Evolutionary conservation across 345 rosid species (phyloP), one percentile per base, ranked within the genome.

Genomic region (Pseudoturritis turrita): DNA sequence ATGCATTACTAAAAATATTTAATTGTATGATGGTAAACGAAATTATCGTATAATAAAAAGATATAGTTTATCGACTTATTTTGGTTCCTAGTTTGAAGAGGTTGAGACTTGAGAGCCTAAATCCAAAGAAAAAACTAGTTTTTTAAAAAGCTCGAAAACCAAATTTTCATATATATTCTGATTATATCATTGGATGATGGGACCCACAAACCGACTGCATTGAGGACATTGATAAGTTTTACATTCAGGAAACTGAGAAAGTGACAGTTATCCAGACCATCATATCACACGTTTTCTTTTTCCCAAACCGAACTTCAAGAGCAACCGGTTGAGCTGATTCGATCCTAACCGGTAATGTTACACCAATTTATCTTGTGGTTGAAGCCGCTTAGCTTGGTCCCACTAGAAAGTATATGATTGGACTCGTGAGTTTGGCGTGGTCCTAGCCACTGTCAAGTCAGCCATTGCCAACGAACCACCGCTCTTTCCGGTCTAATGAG

Each of bases 401-500:
- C 75, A 63, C 67, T 18, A 15, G 6, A 43, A 60, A 51, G 37
- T 31, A 40, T 74, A 61, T 68, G 74, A 75, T 75, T 75, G 75
- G 57, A 55, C 35, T 61, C 64, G 70, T 52, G 74, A 65, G 31
- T 17, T 71, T 66, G 71, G 75, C 79, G 76, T 76, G 79, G 79
- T 68, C 74, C 77, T 68, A 75, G 74, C 74, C 78, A 75, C 74
- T 68, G 73, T 60, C 67, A 57, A 65, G 61, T 65, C 72, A 74
- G 72, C 72, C 68, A 40, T 67, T 74, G 56, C 79, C 70, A 75
- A 53, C 58, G 57, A 68, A 62, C 56, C 69, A 68, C 70, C 74
- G 64, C 37, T 69, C 62, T 75, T 68, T 35, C 62, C 37, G 79
- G 65, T 44, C 51, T 19, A 44, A 52, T 43, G 25, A 52, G 46